phyloP scores from a whole-genome alignment of 306 rosid species.

The Sicyos edulis region DNA sequence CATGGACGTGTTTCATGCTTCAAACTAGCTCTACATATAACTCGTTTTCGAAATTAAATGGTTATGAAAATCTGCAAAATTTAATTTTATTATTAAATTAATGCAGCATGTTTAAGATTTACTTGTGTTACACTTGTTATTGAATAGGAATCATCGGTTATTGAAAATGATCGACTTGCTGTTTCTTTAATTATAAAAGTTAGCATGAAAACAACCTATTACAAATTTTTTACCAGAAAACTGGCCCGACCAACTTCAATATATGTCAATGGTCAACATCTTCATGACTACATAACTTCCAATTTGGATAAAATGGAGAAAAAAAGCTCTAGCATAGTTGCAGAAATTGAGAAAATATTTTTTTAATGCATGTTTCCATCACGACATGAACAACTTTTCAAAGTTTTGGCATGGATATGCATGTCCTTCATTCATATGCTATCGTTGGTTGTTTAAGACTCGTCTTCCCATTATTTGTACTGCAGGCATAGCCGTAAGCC shows the following conservation, averaged over 20 bases:
- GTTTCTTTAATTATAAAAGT: neutral
- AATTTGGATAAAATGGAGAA: neutral
- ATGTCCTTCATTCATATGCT: neutral
- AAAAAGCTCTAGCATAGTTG: neutral
- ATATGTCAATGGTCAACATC: neutral
- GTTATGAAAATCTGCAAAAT: neutral
- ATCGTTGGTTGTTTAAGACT: neutral
- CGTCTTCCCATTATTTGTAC: conserved; percentile 1
- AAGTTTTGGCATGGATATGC: neutral
- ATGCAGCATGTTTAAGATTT: conserved; percentile 4
- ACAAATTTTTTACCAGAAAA: neutral
- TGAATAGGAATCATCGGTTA: neutral
- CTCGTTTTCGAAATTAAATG: too few species aligned
- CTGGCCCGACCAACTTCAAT: neutral
- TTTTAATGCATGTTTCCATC: neutral
- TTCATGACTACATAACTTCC: neutral
- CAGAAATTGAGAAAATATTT: neutral
- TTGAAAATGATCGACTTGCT: neutral
- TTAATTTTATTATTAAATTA: neutral
- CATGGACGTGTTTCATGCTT: neutral
- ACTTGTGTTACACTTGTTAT: neutral
- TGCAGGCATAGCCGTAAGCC: conserved; percentile 98
- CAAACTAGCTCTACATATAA: neutral
- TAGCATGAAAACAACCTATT: neutral
- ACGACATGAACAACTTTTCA: neutral